Percentiles rank a stretch among this genome's conserved stretches.
phyloP scores from a whole-genome alignment of 2,329 filamentous ascomycete genomes.

The Reticulascus tulasneorum region DNA sequence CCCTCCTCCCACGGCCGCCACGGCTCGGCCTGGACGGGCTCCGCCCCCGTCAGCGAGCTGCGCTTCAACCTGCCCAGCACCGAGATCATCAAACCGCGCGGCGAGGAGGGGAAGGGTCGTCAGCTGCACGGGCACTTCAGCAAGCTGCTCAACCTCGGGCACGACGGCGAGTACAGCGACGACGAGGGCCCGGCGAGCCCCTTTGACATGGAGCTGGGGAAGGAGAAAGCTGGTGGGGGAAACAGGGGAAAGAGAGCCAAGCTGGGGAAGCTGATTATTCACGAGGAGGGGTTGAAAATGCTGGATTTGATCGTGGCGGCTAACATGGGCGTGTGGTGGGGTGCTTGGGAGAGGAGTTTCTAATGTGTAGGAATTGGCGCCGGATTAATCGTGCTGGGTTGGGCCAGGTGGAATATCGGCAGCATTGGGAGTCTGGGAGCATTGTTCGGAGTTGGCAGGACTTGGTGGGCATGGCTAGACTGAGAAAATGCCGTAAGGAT shows the following conservation, averaged over 20 bases:
- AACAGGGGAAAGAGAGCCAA: constrained; percentile 84
- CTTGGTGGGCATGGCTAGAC: too few species aligned
- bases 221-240: constrained; percentile 81
- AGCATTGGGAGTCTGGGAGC: too few species aligned
- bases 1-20: too few species aligned
- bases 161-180: constrained; percentile 23
- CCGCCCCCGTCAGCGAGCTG: constrained; percentile 68
- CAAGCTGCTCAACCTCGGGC: constrained; percentile 31
- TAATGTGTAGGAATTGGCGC: constrained; percentile 5
- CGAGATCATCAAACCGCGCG: constrained; percentile 39
- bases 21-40: constrained; percentile 17
- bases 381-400: not conserved
- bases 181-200: constrained; percentile 36
- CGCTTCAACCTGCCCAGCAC: constrained; percentile 79
- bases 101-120: constrained; percentile 24
- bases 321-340: constrained; percentile 93
- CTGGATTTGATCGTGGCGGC: constrained; percentile 86
- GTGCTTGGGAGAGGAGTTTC: constrained; percentile 65
- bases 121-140: constrained; percentile 38
- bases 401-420: too few species aligned
- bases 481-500: too few species aligned
- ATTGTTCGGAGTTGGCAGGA: too few species aligned
- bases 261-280: constrained; percentile 86
- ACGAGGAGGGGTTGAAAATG: constrained; percentile 92
- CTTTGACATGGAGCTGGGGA: constrained; percentile 71